A percentile compares a stretch with the other conserved stretches of the same genome.
Evolutionary conservation across 2,329 filamentous ascomycete species (phyloP).

Genomic region (Fusarium zealandicum): DNA sequence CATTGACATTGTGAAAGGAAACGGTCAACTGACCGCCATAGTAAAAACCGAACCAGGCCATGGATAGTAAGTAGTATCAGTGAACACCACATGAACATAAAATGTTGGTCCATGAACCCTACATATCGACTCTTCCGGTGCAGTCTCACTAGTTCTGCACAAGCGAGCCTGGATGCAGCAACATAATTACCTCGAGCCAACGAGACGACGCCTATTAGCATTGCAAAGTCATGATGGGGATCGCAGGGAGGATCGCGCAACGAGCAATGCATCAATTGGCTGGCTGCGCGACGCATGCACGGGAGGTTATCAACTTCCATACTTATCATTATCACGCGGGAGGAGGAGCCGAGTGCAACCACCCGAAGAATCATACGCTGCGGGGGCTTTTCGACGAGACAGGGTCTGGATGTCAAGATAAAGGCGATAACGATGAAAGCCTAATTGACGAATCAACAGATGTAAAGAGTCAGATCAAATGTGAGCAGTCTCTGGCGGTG

Average conservation of each 20-base stretch:
- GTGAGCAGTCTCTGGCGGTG: slow-evolving; percentile 3
- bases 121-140: neutral
- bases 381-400: neutral
- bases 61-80: neutral
- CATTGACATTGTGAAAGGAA: too few species aligned
- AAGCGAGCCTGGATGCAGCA: slow-evolving; percentile 2
- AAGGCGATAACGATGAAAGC: neutral
- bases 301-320: too few species aligned
- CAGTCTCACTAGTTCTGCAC: slow-evolving; percentile 17
- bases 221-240: slow-evolving; percentile 2
- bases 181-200: slow-evolving; percentile 18
- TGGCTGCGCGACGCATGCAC: slow-evolving; percentile 11
- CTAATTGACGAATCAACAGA: slow-evolving; percentile 2
- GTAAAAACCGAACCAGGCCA: too few species aligned
- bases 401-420: neutral
- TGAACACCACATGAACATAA: neutral
- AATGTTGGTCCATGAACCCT: neutral
- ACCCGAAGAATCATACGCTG: neutral
- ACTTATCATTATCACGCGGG: too few species aligned
- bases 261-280: slow-evolving; percentile 16
- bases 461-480: neutral
- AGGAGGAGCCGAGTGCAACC: slow-evolving; percentile 21
- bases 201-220: slow-evolving; percentile 24
- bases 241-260: neutral
- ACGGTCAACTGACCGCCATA: too few species aligned